phyloP scores from a whole-genome alignment of 2,329 filamentous ascomycete species.

The Esteya vermicola region DNA sequence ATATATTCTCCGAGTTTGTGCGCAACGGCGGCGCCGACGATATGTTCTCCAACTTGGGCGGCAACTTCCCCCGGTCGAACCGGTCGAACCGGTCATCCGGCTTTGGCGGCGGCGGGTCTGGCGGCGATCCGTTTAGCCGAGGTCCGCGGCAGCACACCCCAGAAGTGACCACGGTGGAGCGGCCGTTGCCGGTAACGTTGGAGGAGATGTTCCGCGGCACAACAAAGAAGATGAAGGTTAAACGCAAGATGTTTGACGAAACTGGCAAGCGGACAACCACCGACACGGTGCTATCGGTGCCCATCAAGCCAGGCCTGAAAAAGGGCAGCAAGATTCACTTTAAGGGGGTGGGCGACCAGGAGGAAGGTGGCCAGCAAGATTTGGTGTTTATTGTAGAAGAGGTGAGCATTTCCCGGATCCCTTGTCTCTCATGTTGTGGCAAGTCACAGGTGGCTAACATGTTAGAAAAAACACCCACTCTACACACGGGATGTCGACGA shows the following conservation, averaged over 20 bases:
- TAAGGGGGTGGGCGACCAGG: constrained; percentile 91
- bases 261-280: constrained; percentile 73
- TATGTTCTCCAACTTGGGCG: constrained; percentile 36
- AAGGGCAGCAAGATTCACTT: constrained; percentile 98
- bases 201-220: constrained; percentile 81
- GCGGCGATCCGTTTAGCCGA: constrained; percentile 12
- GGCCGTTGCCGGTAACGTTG: constrained; percentile 62
- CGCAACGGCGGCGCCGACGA: constrained; percentile 37
- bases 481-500: constrained; percentile 85
- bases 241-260: constrained; percentile 85
- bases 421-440: too few relatives aligned
- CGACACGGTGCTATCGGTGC: constrained; percentile 84
- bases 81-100: too few relatives aligned
- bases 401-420: constrained; percentile 37
- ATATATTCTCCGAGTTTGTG: constrained; percentile 77
- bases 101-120: constrained; percentile 16
- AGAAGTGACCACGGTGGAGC: constrained; percentile 84
- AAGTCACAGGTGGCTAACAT: neutral
- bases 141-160: constrained; percentile 45
- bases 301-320: constrained; percentile 90
- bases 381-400: constrained; percentile 90
- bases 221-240: constrained; percentile 97
- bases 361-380: constrained; percentile 91
- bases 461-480: constrained; percentile 69
- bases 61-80: constrained; percentile 10